Base-by-base conservation (phyloP, 169 alveolate species). In the Plasmodium malariae region DNA sequence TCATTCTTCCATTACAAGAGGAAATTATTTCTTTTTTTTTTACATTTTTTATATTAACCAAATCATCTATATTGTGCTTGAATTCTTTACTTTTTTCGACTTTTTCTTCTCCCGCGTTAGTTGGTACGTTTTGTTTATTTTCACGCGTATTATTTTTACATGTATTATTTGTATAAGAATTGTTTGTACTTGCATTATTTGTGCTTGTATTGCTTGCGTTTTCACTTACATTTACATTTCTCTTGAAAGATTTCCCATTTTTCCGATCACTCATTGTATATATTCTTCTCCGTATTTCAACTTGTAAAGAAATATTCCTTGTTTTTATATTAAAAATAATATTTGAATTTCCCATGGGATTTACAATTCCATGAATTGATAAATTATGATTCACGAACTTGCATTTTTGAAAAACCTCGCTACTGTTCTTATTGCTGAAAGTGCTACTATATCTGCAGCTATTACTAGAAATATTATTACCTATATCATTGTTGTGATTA, bases 291-390 rank as follows among this genome's bases (percentile, higher is more conserved):
- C 55, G 60, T 45, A 73, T 48, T 54, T 36, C 48, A 32, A 36
- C 57, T 55, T 73, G 70, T 26, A 55, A 73, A 73, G 9, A 57
- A 32, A 17, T 54, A 36, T 73, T 73, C 12, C 32, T 73, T 19
- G 11, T 32, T 57, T 59, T 51, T 48, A 73, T 24, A 62, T n/a
- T 30, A n/a, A 54, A 17, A 26, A 49, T 28, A 28, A 19, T 70
- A 36, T 21, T 48, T 70, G 65, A 0, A 26, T 70, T 70, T 70
- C 24, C 24, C 12, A 45, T 6, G 21, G 63, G 24, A 37, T 28
- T 48, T 48, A 26, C 54, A 14, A 1, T 32, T 49, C 36, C 48
- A 17, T 36, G 34, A 17, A 36, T 70, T 45, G 32, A 28, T 70
- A 36, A 3, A 36, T 19, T 12, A 32, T 37, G 60, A 36, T 24